Base-by-base conservation (phyloP, 768 basidiomycete genomes). In the Multifurca ochricompacta region DNA sequence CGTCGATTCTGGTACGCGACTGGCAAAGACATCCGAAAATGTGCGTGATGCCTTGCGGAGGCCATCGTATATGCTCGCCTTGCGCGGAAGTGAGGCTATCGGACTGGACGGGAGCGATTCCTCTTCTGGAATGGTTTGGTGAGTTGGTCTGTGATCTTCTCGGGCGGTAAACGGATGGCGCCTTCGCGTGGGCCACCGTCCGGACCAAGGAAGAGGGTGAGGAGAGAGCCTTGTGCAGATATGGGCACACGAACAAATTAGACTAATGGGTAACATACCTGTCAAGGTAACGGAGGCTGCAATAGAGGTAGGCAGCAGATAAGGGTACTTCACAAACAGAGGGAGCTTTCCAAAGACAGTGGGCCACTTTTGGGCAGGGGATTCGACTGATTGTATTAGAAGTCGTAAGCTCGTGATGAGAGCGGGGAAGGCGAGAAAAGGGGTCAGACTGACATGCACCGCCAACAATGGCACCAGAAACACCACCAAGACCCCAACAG, bases 401-500 rank as follows among this genome's bases (percentile, higher is more conserved):
- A 49, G 48, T 10, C 64, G 45, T 62, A 39, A 64, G 53, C 25
- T n/a, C 35, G 21, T 43, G 53, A 49, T 34, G 16, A 25, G 8
- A 8, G 27, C 18, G 41, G 28, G 7, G 43, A 30, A n/a, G 35
- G 23, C 34, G 8, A 19, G 41, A 3, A 37, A 51, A 28, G 53
- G 7, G 14, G 36, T 3, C n/a, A n/a, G 19, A 74, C 88, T 68
- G 60, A 91, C 90, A 84, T 62, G 82, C 72, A 62, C 89, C 89
- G 58, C 90, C 92, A 28, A 94, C 77, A 48, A 93, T 85, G 42
- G 87, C 87, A 40, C 91, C 91, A 42, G 84, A 80, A 11, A 93
- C 90, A 79, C 94, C 96, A 57, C 95, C 96, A 60, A 98, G 80
- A 56, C 93, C 94, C 96, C 95, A 96, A 61, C 85, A 90, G 68